Conservation (phyloP, 169 alveolate species). For the Neospora caninum region DNA sequence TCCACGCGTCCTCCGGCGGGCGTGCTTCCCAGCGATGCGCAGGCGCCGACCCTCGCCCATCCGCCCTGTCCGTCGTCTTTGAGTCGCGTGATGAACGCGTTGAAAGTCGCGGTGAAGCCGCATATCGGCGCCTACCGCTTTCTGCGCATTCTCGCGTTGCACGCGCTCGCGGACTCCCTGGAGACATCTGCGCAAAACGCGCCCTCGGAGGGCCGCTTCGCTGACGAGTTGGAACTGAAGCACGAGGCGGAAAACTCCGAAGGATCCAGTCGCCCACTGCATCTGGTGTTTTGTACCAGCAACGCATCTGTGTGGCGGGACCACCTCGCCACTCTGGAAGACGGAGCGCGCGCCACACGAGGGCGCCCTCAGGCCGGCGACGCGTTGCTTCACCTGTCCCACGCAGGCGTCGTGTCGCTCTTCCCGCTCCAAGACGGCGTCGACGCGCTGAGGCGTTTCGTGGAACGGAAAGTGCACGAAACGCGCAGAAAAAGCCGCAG, state of each 20-base stretch:
- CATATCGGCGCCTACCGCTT: constrained; percentile 17
- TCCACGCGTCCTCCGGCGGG: no score
- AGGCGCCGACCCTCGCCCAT: no score
- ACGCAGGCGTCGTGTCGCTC: background rate
- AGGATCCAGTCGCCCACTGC: background rate
- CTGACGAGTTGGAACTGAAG: background rate
- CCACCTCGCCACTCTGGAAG: background rate
- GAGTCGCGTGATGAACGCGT: background rate
- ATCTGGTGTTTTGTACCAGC: constrained; percentile 19
- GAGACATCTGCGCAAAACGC: no score
- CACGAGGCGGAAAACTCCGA: background rate
- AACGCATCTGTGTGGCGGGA: background rate
- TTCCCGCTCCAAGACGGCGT: background rate
- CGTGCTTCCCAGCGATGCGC: no score
- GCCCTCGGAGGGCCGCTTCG: no score
- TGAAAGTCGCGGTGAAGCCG: background rate
- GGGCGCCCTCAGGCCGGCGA: background rate
- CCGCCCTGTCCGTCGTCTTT: background rate
- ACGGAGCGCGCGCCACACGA: no score
- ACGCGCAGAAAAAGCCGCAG: background rate
- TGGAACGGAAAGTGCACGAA: background rate
- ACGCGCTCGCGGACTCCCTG: background rate
- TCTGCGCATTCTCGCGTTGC: background rate
- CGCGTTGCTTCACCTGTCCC: background rate
- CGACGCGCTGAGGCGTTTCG: background rate